Conservation (phyloP, 805 yeast species). For the Spathaspora hagerdaliae region DNA sequence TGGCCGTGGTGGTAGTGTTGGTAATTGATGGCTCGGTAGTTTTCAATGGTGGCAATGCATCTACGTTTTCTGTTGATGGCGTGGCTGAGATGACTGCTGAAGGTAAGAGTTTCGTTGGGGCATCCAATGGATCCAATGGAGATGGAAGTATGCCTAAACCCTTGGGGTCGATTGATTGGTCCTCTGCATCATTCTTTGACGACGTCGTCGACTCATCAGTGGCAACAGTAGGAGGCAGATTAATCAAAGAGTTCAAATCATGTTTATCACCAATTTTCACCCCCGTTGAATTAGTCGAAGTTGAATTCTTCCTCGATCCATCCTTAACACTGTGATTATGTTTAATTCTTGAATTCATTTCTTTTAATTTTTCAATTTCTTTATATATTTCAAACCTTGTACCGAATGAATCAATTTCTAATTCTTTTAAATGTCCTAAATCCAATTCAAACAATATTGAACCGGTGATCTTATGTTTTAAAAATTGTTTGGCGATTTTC, state of each 20-base stretch:
- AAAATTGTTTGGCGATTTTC: constrained; percentile 73
- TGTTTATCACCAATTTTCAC: neutral
- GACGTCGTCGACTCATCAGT: neutral
- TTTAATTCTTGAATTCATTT: constrained; percentile 9
- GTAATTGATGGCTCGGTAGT: neutral
- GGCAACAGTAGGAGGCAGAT: constrained; percentile 5
- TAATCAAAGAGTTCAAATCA: neutral
- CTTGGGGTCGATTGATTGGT: neutral
- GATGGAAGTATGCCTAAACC: no score
- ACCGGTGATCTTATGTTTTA: constrained; percentile 87
- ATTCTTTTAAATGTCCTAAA: constrained; percentile 79
- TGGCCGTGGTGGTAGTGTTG: neutral
- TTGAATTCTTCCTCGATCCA: constrained; percentile 27
- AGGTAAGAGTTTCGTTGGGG: constrained; percentile 16
- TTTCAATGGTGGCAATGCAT: neutral
- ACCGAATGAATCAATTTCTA: constrained; percentile 90
- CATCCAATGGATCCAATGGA: no score
- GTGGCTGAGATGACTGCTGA: constrained; percentile 26
- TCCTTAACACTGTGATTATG: no score
- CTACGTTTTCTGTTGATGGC: neutral
- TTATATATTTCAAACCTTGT: constrained; percentile 89
- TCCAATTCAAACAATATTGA: constrained; percentile 81
- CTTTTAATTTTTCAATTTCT: constrained; percentile 71
- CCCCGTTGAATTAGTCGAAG: constrained; percentile 2
- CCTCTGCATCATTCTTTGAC: neutral